Base-by-base conservation (phyloP, 108 stramenopile species). In the Nannochloropsis oceanica region DNA sequence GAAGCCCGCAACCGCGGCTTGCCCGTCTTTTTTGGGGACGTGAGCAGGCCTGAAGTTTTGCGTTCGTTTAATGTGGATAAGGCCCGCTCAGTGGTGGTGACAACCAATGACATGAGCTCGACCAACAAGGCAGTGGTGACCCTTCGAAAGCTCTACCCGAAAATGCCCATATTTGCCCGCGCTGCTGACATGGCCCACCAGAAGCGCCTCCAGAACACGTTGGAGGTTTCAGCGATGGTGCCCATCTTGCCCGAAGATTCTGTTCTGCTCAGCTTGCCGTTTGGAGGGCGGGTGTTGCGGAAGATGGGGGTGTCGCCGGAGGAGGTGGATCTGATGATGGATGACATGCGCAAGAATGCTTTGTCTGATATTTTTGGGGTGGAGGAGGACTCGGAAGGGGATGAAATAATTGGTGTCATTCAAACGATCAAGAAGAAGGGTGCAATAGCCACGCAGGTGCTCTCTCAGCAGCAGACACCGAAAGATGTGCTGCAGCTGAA, bases 1-100 rank as follows among this genome's bases (percentile, higher is more conserved):
- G 89, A 95, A 80, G 97, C 96, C 34, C 92, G 97, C 82, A 95
- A 96, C 88, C 92, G 88, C 85, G 96, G 96, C 27, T 93, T 96
- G 79, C 96, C 96, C 12, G 95, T 97, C 18, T 96, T 97, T 86
- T 97, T 94, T 85, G 97, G 97, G 43, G 97, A 97, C 90, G 93
- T 96, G 85, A 93, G 93, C 34, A 91, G 97, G 46, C 94, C 95
- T 82, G 97, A 97, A 87, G 90, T 91, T 26, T 93, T 95, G 27
- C 94, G 95, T 80, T 94, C 95, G 11, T 97, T 97, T 93, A 94
- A 95, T 81, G 92, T 96, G 22, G 97, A 94, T 25, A 95, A 95
- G 84, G 96, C 97, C n/a, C 94, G 94, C 89, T 92, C 93, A 12
- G 94, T 96, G 43, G 92, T 97, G 85, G 93, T 96, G 82, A 96